Base-by-base conservation (phyloP, 148 eudicot genomes). In the Gaultheria prostrata region DNA sequence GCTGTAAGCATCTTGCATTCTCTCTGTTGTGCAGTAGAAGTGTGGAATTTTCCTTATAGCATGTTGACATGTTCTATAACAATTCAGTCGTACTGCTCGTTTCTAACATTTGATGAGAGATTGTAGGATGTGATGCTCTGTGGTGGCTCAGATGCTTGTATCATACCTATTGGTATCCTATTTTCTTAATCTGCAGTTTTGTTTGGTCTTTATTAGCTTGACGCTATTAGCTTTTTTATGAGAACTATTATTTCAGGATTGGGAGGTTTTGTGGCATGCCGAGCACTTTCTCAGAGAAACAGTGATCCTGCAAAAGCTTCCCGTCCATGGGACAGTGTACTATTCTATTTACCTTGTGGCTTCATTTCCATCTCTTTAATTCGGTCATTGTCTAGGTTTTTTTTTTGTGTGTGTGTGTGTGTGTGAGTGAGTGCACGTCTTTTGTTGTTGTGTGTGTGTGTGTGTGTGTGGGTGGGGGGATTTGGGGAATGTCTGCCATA, bases 251-350 rank as follows among this genome's bases (percentile, higher is more conserved):
- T 28, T 81, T 90, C 91, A 95, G 98, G 98, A 85, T 82, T 95
- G 90, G 98, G 98, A 84, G 98, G 98, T 81, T 95, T 93, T 88
- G 94, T 93, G 69, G 98, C 98, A 49, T 95, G 97, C 88, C 90
- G 94, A 86, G 98, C 98, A 83, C 93, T 95, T 85, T 95, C 98
- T 50, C 93, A 92, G 85, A 91, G 95, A 85, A 95, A 95, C 83
- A 84, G 67, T 85, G 97, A 95, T 86, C 98, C 98, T 59, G 86
- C 93, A 57, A 95, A 95, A 90, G 98, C 98, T 82, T 95, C 98
- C 43, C 94, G 98, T 50, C 97, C 98, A 39, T 95, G 98, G 98
- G 98, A 95, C 89, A 84, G 76, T 86, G 99, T 96, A 96, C 74
- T 72, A 30, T 45, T 75, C 81, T 26, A 65, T 33, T 71, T 56